These are phyloP conservation scores for Suhomyces bribrorum DNA, from an alignment of 1,139 yeast genomes.

Conservation along the genomic window DNA sequence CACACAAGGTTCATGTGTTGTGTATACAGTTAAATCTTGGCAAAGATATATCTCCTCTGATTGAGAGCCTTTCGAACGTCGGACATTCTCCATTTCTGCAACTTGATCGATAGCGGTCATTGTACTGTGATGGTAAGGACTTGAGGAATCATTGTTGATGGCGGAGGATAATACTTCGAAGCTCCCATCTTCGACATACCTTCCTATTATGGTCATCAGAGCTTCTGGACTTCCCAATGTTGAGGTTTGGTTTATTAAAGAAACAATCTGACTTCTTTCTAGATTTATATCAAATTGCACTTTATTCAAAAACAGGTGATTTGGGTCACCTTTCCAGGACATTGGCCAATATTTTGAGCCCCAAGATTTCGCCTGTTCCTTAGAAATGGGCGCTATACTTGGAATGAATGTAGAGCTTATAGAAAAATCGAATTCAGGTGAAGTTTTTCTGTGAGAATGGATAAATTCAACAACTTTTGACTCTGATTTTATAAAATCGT, in stretches of 20 bases:
- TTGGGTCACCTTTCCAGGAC: conserved; percentile 91
- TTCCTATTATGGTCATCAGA: conserved; percentile 28
- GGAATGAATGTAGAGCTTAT: conserved; percentile 41
- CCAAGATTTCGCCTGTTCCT: conserved; percentile 67
- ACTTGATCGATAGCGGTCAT: conserved; percentile 68
- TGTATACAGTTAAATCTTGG: conserved; percentile 72
- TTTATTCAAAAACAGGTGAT: conserved; percentile 66
- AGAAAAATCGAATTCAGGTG: neutral
- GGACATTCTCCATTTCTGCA: conserved; percentile 49
- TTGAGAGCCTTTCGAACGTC: conserved; percentile 21
- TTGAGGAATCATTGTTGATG: conserved; percentile 22
- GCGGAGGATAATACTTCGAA: conserved; percentile 24
- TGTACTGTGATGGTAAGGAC: conserved; percentile 70
- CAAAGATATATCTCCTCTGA: conserved; percentile 57
- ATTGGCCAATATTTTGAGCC: conserved; percentile 76
- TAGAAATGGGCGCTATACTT: conserved; percentile 56
- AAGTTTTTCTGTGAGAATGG: neutral
- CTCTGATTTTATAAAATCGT: conserved; percentile 17
- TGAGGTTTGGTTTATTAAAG: conserved; percentile 22
- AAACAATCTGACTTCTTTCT: conserved; percentile 42
- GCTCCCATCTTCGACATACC: conserved; percentile 12
- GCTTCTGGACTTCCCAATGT: conserved; percentile 6
- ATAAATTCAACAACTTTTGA: conserved; percentile 18
- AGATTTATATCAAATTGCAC: conserved; percentile 47
- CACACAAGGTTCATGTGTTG: conserved; percentile 93